A percentile compares a stretch with the other conserved stretches of the same genome.
Conservation (phyloP, 306 rosid genomes). For the Rosa rugosa region DNA sequence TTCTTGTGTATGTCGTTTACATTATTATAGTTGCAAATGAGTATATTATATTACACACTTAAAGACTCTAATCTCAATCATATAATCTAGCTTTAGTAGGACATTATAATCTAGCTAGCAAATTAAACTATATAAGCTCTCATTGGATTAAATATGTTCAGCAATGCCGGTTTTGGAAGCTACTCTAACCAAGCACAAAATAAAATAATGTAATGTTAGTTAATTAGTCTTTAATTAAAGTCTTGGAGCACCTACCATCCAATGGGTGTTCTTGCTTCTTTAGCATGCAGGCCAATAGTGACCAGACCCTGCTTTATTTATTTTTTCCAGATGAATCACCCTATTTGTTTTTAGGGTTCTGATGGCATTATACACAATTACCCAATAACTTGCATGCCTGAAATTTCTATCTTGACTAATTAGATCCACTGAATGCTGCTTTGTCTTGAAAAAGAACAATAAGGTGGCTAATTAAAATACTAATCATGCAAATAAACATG, state of each 20-base stretch:
- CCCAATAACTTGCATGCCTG: not conserved
- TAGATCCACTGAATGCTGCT: not conserved
- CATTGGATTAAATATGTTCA: constrained; percentile 14
- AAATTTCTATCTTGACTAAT: not conserved
- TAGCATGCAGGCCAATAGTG: constrained; percentile 5
- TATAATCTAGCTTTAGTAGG: constrained; percentile 21
- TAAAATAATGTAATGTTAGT: not conserved
- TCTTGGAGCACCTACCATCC: not conserved
- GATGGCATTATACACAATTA: not conserved
- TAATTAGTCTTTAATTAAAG: not conserved
- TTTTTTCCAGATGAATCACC: not conserved
- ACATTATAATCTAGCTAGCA: not conserved
- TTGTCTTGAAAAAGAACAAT: not conserved
- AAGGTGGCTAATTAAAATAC: not conserved
- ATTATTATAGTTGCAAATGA: constrained; percentile 19
- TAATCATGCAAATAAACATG: not conserved
- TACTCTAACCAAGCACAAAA: not conserved
- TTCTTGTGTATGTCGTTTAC: constrained; percentile 39
- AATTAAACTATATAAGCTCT: constrained; percentile 1
- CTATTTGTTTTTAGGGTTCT: not conserved
- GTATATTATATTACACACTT: constrained; percentile 18
- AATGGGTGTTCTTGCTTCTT: not conserved
- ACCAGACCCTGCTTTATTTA: not conserved
- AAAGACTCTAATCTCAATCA: constrained; percentile 17
- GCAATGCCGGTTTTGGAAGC: constrained; percentile 18